These are phyloP conservation scores for Aspergillus calidoustus DNA, from an alignment of 2,329 filamentous ascomycete species.

Conservation along the genomic window DNA sequence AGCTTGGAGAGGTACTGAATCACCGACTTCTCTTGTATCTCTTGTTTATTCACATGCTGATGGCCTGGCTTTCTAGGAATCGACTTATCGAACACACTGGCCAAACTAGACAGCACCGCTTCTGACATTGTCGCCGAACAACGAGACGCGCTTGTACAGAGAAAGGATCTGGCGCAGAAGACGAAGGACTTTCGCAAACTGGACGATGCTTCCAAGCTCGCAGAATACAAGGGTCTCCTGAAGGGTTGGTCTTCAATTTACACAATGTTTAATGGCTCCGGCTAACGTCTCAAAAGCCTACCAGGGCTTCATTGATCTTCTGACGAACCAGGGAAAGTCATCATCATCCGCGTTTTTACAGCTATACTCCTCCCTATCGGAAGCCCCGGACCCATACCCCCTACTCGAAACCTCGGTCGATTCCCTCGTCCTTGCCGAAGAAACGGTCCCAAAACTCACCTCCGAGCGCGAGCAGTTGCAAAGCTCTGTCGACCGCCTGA, in stretches of 20 bases:
- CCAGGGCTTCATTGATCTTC: conserved; percentile 93
- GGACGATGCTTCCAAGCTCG: conserved; percentile 83
- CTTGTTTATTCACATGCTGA: conserved; percentile 13
- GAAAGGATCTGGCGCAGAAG: conserved; percentile 97
- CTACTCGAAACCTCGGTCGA: conserved; percentile 95
- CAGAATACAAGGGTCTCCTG: conserved; percentile 84
- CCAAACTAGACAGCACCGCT: conserved; percentile 87
- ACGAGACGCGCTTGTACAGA: conserved; percentile 90
- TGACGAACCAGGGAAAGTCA: conserved; percentile 94
- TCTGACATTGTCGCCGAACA: conserved; percentile 94
- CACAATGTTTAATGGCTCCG: neutral
- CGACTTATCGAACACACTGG: conserved; percentile 81
- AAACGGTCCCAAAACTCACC: conserved; percentile 87
- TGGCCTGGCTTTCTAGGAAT: conserved; percentile 63
- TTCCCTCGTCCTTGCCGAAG: conserved; percentile 87
- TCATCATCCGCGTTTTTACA: conserved; percentile 93
- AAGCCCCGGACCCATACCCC: conserved; percentile 95
- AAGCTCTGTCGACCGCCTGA: conserved; percentile 73
- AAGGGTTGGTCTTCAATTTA: conserved; percentile 64
- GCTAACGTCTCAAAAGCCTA: conserved; percentile 66
- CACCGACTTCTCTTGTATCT: neutral
- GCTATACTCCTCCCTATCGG: conserved; percentile 88
- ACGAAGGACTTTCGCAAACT: conserved; percentile 97
- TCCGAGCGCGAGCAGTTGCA: conserved; percentile 89
- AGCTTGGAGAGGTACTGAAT: conserved; percentile 81